Evolutionary conservation across 352 stramenopile species (phyloP), one percentile per base, ranked within the genome.

Genomic region (Pelagophyceae sp.): DNA sequence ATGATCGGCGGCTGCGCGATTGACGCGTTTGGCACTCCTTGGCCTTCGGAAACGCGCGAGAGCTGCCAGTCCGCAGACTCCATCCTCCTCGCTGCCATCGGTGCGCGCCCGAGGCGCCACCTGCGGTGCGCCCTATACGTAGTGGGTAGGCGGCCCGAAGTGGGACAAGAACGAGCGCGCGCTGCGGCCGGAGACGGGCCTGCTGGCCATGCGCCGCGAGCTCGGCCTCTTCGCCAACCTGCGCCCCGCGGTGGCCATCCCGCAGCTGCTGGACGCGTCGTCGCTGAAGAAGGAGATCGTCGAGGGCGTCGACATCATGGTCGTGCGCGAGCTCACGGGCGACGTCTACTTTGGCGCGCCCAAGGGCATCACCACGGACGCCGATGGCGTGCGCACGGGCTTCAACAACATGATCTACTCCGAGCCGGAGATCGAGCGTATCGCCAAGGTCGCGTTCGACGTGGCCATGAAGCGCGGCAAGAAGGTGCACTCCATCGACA

Each of bases 321-420:
- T 98, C 77, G 95, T 99, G 38, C 92, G 95, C 69, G 96, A 99
- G 82, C 89, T 99, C 63, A 96, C 97, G 38, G 97, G 95, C 51
- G 96, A 97, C 83, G 97, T 99, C 61, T 99, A 99, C 88, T 99
- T 99, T 86, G 96, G 96, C 75, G 88, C 80, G 67, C 90, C 90
- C 33, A 94, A 94, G 83, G 89, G 88, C 58, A 92, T 91, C 78
- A 84, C 89, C 79, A 80, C 85, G 37, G 75, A 87, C 35, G 83
- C 90, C 80, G 86, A 84, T 86, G 76, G 82, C 82, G 77, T 89
- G 83, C 79, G 88, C 64, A 85, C 92, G 61, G 89, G 87, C 64
- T 93, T 90, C 84, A 93, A 98, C 82, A 95, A 99, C 72, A 98
- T 98, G 94, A 97, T 97, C 84, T 99, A 99, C 88, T 87, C 90